These are phyloP conservation scores for Dryas alaskensis DNA, from an alignment of 306 rosid species.

Conservation along the genomic window DNA sequence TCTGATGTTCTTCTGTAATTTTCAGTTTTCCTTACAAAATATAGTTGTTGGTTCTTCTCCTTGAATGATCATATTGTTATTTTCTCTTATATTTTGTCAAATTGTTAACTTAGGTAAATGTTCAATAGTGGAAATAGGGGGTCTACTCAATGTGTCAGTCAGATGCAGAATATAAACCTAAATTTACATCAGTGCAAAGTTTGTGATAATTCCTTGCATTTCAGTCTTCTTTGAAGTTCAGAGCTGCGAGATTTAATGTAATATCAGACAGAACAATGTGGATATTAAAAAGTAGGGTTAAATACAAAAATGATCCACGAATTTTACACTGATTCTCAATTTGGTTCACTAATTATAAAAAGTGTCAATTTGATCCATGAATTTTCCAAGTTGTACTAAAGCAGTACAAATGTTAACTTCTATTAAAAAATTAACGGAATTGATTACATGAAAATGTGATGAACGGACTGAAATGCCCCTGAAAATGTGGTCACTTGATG, in stretches of 20 bases:
- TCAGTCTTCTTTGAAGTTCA: background rate
- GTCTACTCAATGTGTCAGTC: background rate
- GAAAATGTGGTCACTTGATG: too few relatives aligned
- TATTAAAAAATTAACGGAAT: too few relatives aligned
- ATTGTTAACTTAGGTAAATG: background rate
- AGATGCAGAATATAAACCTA: background rate
- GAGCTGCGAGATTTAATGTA: background rate
- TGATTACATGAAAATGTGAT: too few relatives aligned
- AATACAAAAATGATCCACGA: too few relatives aligned
- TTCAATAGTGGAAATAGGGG: background rate
- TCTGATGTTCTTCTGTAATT: background rate
- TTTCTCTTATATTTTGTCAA: background rate
- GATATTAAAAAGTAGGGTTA: background rate
- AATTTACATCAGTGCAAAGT: background rate
- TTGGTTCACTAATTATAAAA: too few relatives aligned
- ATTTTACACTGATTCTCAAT: too few relatives aligned
- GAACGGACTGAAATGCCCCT: too few relatives aligned
- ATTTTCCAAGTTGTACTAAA: too few relatives aligned
- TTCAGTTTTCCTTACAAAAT: background rate
- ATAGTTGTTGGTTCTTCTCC: background rate
- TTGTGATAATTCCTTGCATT: background rate
- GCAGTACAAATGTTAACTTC: too few relatives aligned
- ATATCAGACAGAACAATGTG: background rate
- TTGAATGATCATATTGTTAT: background rate
- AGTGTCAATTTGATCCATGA: too few relatives aligned